These are phyloP conservation scores for Camellia lanceoleosa DNA, from an alignment of 148 eudicot genomes.

Conservation along the genomic window DNA sequence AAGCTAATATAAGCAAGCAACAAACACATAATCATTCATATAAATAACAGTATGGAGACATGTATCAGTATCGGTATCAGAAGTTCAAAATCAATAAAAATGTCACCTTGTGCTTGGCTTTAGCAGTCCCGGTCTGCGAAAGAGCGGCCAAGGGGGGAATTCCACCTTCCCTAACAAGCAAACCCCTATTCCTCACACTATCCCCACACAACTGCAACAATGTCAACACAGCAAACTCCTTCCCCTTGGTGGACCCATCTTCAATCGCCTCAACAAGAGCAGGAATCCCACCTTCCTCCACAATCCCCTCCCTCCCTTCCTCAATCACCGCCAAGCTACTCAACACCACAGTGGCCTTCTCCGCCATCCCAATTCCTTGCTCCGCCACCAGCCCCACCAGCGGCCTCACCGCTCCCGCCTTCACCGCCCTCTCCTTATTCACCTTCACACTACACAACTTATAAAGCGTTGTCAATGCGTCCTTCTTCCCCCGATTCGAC, in stretches of 20 bases:
- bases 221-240: constrained; percentile 82
- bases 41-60: too few relatives aligned
- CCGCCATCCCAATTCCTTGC: constrained; percentile 59
- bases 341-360: constrained; percentile 87
- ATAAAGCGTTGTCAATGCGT: constrained; percentile 79
- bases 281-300: constrained; percentile 74
- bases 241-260: constrained; percentile 67
- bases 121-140: constrained; percentile 66
- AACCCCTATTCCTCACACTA: constrained; percentile 49
- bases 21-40: too few relatives aligned
- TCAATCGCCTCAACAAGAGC: constrained; percentile 83
- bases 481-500: constrained; percentile 67
- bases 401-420: constrained; percentile 73
- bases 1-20: neutral
- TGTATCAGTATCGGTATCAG: too few relatives aligned
- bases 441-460: constrained; percentile 58
- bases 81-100: neutral
- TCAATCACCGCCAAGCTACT: constrained; percentile 62
- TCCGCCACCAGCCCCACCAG: constrained; percentile 64
- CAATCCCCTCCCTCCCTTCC: constrained; percentile 55
- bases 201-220: constrained; percentile 67
- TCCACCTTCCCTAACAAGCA: constrained; percentile 81
- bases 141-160: constrained; percentile 86
- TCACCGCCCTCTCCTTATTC: constrained; percentile 81
- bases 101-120: constrained; percentile 82